Conservation (phyloP, 2,329 filamentous ascomycete species). For the Xylaria sp. region DNA sequence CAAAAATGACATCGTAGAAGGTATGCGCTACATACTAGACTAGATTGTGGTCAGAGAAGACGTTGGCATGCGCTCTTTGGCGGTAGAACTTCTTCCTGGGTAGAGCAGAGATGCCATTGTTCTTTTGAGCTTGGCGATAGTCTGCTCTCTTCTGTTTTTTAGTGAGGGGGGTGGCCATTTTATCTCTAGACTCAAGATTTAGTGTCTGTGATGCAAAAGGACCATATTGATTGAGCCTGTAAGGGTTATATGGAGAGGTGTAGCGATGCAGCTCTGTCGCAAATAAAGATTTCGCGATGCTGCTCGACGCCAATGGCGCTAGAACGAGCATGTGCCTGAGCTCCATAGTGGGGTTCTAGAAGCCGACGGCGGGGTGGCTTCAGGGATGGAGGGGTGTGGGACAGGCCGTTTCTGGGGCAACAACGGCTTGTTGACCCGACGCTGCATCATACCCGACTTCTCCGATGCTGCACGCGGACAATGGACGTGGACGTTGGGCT, state of each 20-base stretch:
- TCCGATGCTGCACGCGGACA: background rate
- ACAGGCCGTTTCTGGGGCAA: conserved; percentile 39
- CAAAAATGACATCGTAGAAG: conserved; percentile 19
- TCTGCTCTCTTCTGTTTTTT: conserved; percentile 74
- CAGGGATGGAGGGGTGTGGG: conserved; percentile 19
- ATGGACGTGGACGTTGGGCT: conserved; percentile 17
- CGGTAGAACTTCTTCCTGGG: conserved; percentile 97
- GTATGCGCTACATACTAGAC: conserved; percentile 72
- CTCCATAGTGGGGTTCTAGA: conserved; percentile 28
- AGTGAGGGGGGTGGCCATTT: conserved; percentile 59
- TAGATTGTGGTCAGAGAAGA: conserved; percentile 93
- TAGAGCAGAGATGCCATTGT: conserved; percentile 68
- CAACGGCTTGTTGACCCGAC: conserved; percentile 36
- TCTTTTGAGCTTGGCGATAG: conserved; percentile 67
- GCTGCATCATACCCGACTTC: conserved; percentile 14
- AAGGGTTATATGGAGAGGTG: background rate
- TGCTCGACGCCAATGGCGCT: background rate
- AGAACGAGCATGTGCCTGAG: background rate
- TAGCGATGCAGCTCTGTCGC: background rate
- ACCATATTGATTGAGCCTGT: background rate
- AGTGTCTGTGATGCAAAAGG: background rate
- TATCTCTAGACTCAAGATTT: background rate
- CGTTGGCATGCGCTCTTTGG: conserved; percentile 96
- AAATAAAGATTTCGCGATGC: conserved; percentile 21
- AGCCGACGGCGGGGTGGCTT: conserved; percentile 30